Conservation (phyloP, 2,329 filamentous ascomycete genomes). For the Pseudocercospora macadamiae region DNA sequence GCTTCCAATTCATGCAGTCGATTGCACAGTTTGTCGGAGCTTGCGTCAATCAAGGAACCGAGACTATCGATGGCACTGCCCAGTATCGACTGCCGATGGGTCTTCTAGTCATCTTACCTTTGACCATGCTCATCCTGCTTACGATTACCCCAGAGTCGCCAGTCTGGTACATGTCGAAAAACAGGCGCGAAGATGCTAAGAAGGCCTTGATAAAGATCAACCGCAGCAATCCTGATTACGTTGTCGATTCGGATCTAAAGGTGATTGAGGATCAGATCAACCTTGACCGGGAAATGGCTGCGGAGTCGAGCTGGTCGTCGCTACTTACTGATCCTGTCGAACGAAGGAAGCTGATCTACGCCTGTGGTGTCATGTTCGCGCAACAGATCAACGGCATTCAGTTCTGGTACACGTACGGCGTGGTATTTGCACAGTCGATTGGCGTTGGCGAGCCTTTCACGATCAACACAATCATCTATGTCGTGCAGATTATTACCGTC, state of each 20-base stretch:
- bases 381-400: constrained; percentile 57
- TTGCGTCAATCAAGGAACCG: constrained; percentile 29
- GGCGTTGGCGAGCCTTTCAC: constrained; percentile 30
- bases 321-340: constrained; percentile 51
- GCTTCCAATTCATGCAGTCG: constrained; percentile 30
- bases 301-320: constrained; percentile 44
- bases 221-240: constrained; percentile 19
- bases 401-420: constrained; percentile 35
- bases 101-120: constrained; percentile 20
- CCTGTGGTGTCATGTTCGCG: constrained; percentile 49
- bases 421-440: constrained; percentile 28
- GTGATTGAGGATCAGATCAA: constrained; percentile 25
- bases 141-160: constrained; percentile 26
- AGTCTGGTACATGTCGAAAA: constrained; percentile 27
- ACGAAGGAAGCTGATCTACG: constrained; percentile 51
- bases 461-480: constrained; percentile 30
- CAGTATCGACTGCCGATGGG: constrained; percentile 26
- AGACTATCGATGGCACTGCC: constrained; percentile 24
- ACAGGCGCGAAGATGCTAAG: constrained; percentile 21
- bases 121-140: constrained; percentile 28
- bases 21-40: constrained; percentile 28
- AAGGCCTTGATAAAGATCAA: constrained; percentile 27
- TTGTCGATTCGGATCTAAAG: constrained; percentile 20
- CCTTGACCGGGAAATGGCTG: constrained; percentile 25
- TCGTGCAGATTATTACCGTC: constrained; percentile 28